Evolutionary conservation across 768 basidiomycete species (phyloP).

Genomic region (Podaxis sp.): DNA sequence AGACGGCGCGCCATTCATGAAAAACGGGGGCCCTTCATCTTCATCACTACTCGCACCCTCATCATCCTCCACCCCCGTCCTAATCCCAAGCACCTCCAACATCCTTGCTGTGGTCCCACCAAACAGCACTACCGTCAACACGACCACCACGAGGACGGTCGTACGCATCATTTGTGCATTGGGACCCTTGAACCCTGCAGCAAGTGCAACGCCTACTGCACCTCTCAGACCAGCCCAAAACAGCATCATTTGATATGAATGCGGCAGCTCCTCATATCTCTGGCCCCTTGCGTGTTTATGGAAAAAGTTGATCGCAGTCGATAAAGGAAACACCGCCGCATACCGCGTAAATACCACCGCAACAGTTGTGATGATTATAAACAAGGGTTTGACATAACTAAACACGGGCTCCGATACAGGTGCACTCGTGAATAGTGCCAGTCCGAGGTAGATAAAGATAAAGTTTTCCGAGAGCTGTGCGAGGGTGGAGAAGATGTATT

Average conservation of each 20-base stretch:
- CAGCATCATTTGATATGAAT: slow-evolving; percentile 99
- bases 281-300: slow-evolving; percentile 82
- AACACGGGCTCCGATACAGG: slow-evolving; percentile 76
- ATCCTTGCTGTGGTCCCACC: slow-evolving; percentile 97
- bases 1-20: slow-evolving; percentile 25
- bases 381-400: slow-evolving; percentile 91
- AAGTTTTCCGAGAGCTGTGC: slow-evolving; percentile 98
- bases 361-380: slow-evolving; percentile 89
- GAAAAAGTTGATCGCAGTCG: slow-evolving; percentile 93
- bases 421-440: slow-evolving; percentile 91
- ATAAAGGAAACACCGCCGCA: slow-evolving; percentile 92
- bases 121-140: slow-evolving; percentile 91
- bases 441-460: slow-evolving; percentile 98
- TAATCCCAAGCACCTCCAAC: slow-evolving; percentile 95
- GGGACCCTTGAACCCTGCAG: slow-evolving; percentile 92
- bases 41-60: slow-evolving; percentile 57
- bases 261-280: slow-evolving; percentile 87
- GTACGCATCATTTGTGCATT: slow-evolving; percentile 90
- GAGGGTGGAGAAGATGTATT: slow-evolving; percentile 93
- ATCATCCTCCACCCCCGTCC: slow-evolving; percentile 94
- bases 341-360: slow-evolving; percentile 95
- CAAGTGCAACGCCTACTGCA: slow-evolving; percentile 96
- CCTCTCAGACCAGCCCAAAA: slow-evolving; percentile 98
- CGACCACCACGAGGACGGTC: slow-evolving; percentile 94
- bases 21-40: slow-evolving; percentile 42